Evolutionary conservation across 2,329 filamentous ascomycete genomes (phyloP), one percentile per base, ranked within the genome.

Genomic region (Xenoacremonium recifei): DNA sequence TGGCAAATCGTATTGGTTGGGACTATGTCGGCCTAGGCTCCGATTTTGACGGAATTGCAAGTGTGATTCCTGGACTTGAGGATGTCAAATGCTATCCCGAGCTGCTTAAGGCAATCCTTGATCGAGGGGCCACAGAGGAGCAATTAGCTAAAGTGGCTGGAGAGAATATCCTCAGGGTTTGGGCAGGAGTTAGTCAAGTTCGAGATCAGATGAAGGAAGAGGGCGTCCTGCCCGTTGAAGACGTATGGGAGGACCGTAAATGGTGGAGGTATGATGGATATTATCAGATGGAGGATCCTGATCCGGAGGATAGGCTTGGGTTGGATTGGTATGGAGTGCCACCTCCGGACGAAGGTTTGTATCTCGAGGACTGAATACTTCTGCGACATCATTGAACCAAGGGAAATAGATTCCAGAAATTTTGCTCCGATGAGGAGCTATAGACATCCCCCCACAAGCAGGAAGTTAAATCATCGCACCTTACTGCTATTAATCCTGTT

Each of bases 1-100:
- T 51, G 11, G 47, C 39, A 3, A 18, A 51, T 12, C 34, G 44
- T 5, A 32, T 25, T 6, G 61, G 61, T 7, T 64, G 57, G 56
- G 55, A 62, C 16, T 50, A 61, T 49, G 58, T 64, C 11, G 48
- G 48, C 20, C 42, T 50, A 13, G 48, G 48, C 4, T 31, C 36
- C 1, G 48, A 51, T 23, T 51, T 51, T 35, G 37, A 42, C 17
- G 48, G 48, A 47, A 34, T 34, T 17, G 7, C 23, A 7, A 9
- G 9, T 9, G 13, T 13, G 7, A 13, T 27, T 27, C 23, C 23
- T 13, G 23, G 23, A 7, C 23, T 27, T 13, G 23, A 27, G 15
- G 29, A 32, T 32, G 29, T 32, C 29, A 11, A 9, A 6, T 11
- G 45, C 11, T 51, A 47, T 23, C 46, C 46, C 3, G 16, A 15